phyloP scores from a whole-genome alignment of 2,329 filamentous ascomycete genomes.

The Erysiphe pulchra region DNA sequence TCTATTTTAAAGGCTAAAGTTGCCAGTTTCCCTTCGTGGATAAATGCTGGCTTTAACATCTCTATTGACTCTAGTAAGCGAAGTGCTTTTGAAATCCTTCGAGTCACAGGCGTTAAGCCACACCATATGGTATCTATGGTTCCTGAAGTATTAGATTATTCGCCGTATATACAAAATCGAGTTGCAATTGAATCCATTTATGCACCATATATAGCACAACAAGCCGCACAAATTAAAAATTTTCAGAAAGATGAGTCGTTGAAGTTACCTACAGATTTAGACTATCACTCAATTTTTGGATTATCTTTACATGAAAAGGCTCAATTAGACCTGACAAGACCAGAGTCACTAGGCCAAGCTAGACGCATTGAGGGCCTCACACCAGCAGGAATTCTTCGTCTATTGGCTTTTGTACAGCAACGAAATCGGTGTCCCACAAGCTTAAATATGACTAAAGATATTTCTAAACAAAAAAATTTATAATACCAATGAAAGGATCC shows the following conservation, averaged over 20 bases:
- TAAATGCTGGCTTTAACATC: slow-evolving; percentile 39
- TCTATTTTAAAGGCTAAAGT: slow-evolving; percentile 29
- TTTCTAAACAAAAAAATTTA: background rate
- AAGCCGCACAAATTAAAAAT: slow-evolving; percentile 36
- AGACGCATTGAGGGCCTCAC: slow-evolving; percentile 61
- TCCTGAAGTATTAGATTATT: slow-evolving; percentile 27
- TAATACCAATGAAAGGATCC: background rate
- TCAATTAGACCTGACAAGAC: slow-evolving; percentile 40
- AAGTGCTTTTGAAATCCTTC: slow-evolving; percentile 56
- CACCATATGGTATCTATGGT: slow-evolving; percentile 30
- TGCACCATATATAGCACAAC: slow-evolving; percentile 58
- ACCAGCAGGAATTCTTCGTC: slow-evolving; percentile 28
- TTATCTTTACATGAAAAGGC: slow-evolving; percentile 59
- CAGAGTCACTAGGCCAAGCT: slow-evolving; percentile 74
- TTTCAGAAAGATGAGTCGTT: slow-evolving; percentile 58
- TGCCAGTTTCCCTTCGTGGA: slow-evolving; percentile 40
- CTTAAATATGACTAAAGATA: slow-evolving; percentile 4
- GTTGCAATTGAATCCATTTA: slow-evolving; percentile 67
- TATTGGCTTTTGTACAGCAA: slow-evolving; percentile 32
- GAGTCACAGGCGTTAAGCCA: slow-evolving; percentile 33
- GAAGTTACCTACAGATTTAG: slow-evolving; percentile 42
- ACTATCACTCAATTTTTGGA: slow-evolving; percentile 49
- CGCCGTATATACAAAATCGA: slow-evolving; percentile 33
- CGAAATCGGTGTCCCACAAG: slow-evolving; percentile 4
- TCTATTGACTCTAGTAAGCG: slow-evolving; percentile 39